Percentiles rank a stretch among this genome's conserved stretches.
These are phyloP conservation scores for Heterobasidion irregulare DNA, from an alignment of 1,284 basidiomycete genomes.

Conservation along the genomic window DNA sequence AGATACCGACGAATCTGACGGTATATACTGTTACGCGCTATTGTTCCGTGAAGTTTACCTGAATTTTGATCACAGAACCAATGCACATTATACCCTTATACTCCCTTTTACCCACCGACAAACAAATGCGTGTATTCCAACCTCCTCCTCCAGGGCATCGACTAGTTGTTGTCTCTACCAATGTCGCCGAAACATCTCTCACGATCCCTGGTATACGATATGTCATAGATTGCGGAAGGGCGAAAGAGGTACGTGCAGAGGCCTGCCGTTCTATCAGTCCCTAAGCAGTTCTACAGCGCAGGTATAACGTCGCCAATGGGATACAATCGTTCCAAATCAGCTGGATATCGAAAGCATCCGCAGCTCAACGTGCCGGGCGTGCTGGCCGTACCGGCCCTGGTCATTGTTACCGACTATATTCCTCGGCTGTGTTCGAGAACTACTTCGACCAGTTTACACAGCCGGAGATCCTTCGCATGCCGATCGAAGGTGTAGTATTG, in stretches of 20 bases:
- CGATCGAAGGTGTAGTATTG: slow-evolving; percentile 93
- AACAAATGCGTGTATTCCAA: slow-evolving; percentile 70
- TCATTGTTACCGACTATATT: slow-evolving; percentile 74
- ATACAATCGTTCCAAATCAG: slow-evolving; percentile 67
- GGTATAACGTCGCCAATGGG: slow-evolving; percentile 51
- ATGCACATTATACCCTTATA: slow-evolving; percentile 72
- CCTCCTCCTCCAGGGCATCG: slow-evolving; percentile 55
- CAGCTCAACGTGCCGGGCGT: slow-evolving; percentile 66
- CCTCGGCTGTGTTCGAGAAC: slow-evolving; percentile 79
- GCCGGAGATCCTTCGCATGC: slow-evolving; percentile 93
- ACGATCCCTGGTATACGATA: slow-evolving; percentile 75
- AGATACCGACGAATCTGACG: slow-evolving; percentile 50
- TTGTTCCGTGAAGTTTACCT: background rate
- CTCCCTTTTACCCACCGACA: slow-evolving; percentile 63
- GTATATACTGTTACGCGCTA: slow-evolving; percentile 29
- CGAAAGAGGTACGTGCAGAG: slow-evolving; percentile 64
- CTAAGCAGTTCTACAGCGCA: slow-evolving; percentile 25
- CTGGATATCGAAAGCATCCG: slow-evolving; percentile 75
- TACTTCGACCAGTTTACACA: slow-evolving; percentile 83
- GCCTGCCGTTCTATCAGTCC: background rate
- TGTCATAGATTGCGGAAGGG: slow-evolving; percentile 70
- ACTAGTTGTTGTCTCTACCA: slow-evolving; percentile 69
- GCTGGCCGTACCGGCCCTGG: slow-evolving; percentile 75
- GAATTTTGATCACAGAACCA: slow-evolving; percentile 31
- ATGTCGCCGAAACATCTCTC: slow-evolving; percentile 75